Base-by-base conservation (phyloP, 73 alveolate species). In the Breviolum minutum region DNA sequence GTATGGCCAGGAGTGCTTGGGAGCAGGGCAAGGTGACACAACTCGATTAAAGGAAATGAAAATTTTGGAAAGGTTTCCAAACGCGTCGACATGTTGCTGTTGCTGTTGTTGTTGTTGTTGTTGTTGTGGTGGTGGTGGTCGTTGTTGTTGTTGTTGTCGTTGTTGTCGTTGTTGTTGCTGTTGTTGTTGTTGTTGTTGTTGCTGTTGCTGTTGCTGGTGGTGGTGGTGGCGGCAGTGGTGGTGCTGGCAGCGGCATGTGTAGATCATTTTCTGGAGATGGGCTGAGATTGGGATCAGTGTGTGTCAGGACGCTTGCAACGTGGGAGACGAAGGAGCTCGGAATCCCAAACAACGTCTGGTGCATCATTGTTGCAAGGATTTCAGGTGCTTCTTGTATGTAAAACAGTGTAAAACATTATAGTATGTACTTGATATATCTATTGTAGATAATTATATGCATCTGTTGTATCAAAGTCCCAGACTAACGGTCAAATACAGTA, bases 311-410 rank as follows among this genome's bases (percentile, higher is more conserved):
- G 99, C 99, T 24, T 99, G 99, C 94, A 99, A 99, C 95, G 99
- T 99, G 80, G 99, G 99, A 40, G 99, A 99, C 89, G 99, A 99
- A 94, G 99, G 99, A 66, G 99, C 99, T 68, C 99, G 99, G 73
- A 99, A 99, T 89, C 77, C 99, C 54, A 40, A 40, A 40, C 54
- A 40, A 40, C 54, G 54, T 40, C 3, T 3, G 54, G 54, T 40
- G 99, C 22, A 99, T 99, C 81, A 99, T 99, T 40, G 54, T 12
- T 12, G 19, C 61, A 76, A 22, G 60, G 40, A 54, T 54, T 30
- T 26, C 24, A 54, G 29, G 40, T 12, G 54, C 54, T 40, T 2
- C 54, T 40, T 40, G 54, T 40, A 40, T 40, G 54, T 40, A 40
- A 40, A 40, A 40, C 54, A 40, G 0, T 40, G 54, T 40, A 40